Evolutionary conservation across 2,329 filamentous ascomycete species (phyloP), one percentile per base, ranked within the genome.

Genomic region (Penicillium sp.): DNA sequence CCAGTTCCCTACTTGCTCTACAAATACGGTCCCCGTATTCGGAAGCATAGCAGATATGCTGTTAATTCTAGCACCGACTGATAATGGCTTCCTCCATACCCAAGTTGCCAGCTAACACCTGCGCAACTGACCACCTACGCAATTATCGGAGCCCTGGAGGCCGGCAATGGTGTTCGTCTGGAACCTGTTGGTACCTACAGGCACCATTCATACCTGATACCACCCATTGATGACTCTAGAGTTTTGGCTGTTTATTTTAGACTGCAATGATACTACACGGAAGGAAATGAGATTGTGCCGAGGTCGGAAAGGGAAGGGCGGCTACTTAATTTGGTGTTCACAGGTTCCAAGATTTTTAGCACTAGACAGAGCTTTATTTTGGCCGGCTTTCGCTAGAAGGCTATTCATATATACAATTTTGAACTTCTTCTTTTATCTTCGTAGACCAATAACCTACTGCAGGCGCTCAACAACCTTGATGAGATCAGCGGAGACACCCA

Each of bases 401-500:
- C 34, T 36, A 36, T 13, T 36, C 11, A 39, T 50, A 34, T 42
- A 42, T 43, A 11, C 32, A 21, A 31, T 40, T 32, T 53, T 40
- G 18, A 13, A 6, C 24, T 45, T 32, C 24, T 40, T 54, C 9
- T 40, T 49, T 50, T 14, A 2, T 7, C 5, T 27, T 32, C 10
- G 13, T 21, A 9, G 11, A 11, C 49, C 45, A 47, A 46, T 18
- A 36, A 55, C 44, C 61, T 77, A 83, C 55, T 79, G 79, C 67
- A 95, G 80, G 70, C 91, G 81, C 63, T 88, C 82, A 56, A 97
- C 69, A 36, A 95, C 90, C 81, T 96, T 97, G 72, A 97, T 81
- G 67, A 99, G 76, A 78, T 99, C 94, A 45, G 85, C 86, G n/a
- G 91, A 92, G 44, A 99, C 93, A 56, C 94, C 94, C 93, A 97